Percentiles rank a stretch among this genome's conserved stretches.
phyloP scores from a whole-genome alignment of 768 basidiomycete species.

The Tephrocybe rancida region DNA sequence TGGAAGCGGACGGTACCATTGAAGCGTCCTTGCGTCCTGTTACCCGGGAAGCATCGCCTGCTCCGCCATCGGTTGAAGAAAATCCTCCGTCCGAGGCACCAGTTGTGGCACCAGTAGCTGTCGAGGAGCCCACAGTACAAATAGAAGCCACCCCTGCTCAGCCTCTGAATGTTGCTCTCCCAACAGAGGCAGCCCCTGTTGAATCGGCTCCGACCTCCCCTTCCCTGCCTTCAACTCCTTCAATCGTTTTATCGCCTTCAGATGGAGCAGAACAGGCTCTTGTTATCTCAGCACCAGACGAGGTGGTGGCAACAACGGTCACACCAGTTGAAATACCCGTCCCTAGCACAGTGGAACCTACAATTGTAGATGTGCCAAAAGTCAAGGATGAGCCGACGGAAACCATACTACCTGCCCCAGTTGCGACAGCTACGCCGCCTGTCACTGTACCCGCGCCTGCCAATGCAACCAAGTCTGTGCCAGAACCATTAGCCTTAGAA shows the following conservation, averaged over 20 bases:
- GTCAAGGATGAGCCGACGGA: neutral
- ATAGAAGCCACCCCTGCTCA: neutral
- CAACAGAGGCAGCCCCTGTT: neutral
- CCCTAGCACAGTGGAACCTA: neutral
- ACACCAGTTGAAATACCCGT: neutral
- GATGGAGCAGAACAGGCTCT: neutral
- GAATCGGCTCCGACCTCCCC: neutral
- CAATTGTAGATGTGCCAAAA: neutral
- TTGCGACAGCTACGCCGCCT: neutral
- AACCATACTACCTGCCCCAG: neutral
- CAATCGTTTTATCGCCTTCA: constrained; percentile 14
- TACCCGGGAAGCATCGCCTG: constrained; percentile 17
- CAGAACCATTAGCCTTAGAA: neutral
- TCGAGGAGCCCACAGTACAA: neutral
- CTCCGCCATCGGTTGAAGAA: neutral
- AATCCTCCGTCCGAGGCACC: neutral
- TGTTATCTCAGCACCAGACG: neutral
- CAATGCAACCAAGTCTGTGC: neutral
- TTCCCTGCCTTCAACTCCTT: constrained; percentile 4
- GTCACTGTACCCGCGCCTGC: neutral
- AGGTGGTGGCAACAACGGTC: neutral
- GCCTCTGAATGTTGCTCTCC: neutral
- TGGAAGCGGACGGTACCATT: constrained; percentile 36
- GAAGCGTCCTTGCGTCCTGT: constrained; percentile 15
- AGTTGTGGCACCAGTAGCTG: neutral